Percentiles rank a stretch among this genome's conserved stretches.
phyloP scores from a whole-genome alignment of 2,329 filamentous ascomycete genomes.

The Phaeophleospora eucalypticola region DNA sequence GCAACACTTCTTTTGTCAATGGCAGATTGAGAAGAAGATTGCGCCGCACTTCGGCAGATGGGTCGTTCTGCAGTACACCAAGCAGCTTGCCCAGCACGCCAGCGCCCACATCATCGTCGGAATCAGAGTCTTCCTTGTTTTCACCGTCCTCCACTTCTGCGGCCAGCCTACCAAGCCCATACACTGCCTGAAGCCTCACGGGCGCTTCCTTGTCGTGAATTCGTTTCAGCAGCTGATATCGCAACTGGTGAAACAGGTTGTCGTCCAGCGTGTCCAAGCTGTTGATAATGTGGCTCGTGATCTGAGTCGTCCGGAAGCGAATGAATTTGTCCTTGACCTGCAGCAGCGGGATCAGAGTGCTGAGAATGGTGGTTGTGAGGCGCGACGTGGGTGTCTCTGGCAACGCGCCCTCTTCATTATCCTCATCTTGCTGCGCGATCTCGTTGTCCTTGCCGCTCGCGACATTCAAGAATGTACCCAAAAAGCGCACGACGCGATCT shows the following conservation, averaged over 20 bases:
- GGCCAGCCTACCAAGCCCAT: slow-evolving; percentile 81
- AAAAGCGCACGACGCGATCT: slow-evolving; percentile 78
- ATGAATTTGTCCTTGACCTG: slow-evolving; percentile 88
- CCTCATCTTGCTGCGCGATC: slow-evolving; percentile 46
- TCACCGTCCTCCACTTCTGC: slow-evolving; percentile 64
- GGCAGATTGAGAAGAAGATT: slow-evolving; percentile 88
- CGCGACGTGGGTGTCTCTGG: slow-evolving; percentile 80
- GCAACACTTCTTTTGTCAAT: slow-evolving; percentile 74
- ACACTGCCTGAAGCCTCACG: slow-evolving; percentile 85
- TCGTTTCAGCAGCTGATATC: slow-evolving; percentile 73
- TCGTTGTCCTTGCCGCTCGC: slow-evolving; percentile 54
- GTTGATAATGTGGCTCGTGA: slow-evolving; percentile 87
- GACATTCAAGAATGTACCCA: slow-evolving; percentile 79
- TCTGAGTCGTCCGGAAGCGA: slow-evolving; percentile 82
- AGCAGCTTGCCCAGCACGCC: slow-evolving; percentile 78
- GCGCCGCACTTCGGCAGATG: slow-evolving; percentile 86
- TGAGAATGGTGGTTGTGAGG: slow-evolving; percentile 70
- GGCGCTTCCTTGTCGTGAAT: slow-evolving; percentile 92
- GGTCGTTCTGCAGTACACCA: slow-evolving; percentile 87
- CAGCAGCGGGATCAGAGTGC: slow-evolving; percentile 69
- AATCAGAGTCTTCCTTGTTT: slow-evolving; percentile 61
- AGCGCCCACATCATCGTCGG: slow-evolving; percentile 60
- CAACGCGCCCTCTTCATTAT: slow-evolving; percentile 58
- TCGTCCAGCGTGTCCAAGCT: slow-evolving; percentile 89
- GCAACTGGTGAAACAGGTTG: slow-evolving; percentile 78